These are phyloP conservation scores for Oryza australiensis DNA, from an alignment of 176 grass and related monocot genomes.

Conservation along the genomic window DNA sequence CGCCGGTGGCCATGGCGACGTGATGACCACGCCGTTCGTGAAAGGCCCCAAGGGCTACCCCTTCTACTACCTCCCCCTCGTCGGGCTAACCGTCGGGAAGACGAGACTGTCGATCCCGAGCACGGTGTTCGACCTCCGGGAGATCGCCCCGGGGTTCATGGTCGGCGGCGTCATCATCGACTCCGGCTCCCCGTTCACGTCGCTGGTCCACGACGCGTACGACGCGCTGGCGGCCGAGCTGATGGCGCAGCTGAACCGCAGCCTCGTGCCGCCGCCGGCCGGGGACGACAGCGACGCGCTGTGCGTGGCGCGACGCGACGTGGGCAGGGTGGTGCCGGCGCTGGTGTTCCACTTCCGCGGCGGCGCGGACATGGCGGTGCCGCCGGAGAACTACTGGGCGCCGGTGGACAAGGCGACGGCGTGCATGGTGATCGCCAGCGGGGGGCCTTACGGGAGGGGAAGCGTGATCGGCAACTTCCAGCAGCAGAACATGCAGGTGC, in stretches of 20 bases:
- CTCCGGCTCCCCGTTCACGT: conserved; percentile 13
- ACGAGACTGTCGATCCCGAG: conserved; percentile 17
- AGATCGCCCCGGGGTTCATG: neutral
- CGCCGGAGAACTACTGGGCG: conserved; percentile 22
- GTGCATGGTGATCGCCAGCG: neutral
- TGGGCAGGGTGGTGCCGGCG: neutral
- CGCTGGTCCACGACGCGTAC: neutral
- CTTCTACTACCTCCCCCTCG: conserved; percentile 32
- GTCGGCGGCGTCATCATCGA: conserved; percentile 25
- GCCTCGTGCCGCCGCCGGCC: conserved; percentile 1
- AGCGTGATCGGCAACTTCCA: conserved; percentile 23
- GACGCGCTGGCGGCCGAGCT: neutral
- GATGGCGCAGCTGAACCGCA: neutral
- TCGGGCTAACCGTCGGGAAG: conserved; percentile 11
- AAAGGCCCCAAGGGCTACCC: conserved; percentile 2
- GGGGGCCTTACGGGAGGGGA: rapidly evolving
- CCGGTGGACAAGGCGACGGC: neutral
- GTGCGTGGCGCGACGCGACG: neutral
- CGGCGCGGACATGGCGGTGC: conserved; percentile 20
- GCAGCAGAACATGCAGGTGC: conserved; percentile 32
- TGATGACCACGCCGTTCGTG: conserved; percentile 24
- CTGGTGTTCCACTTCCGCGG: conserved; percentile 31
- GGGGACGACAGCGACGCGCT: neutral
- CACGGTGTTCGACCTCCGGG: neutral
- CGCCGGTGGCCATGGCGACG: neutral